phyloP scores from a whole-genome alignment of 805 yeast species.

The Kazachstania africana region DNA sequence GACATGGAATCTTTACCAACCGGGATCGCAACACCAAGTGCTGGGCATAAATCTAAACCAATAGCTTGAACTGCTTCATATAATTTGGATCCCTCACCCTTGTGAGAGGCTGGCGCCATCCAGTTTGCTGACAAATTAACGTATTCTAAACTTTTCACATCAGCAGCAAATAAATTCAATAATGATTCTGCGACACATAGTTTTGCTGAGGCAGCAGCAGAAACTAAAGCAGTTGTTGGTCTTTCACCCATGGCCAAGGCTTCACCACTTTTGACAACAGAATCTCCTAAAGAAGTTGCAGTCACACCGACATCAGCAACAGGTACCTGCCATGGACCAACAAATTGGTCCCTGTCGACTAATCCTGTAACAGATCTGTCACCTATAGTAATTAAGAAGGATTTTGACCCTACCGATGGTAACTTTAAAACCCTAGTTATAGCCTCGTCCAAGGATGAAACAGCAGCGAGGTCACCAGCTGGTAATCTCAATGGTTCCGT shows the following conservation, averaged over 20 bases:
- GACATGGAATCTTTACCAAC: slow-evolving; percentile 99
- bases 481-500: slow-evolving; percentile 47
- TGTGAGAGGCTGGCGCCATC: slow-evolving; percentile 96
- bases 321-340: slow-evolving; percentile 99
- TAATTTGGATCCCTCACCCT: slow-evolving; percentile 88
- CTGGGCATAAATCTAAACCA: slow-evolving; percentile 90
- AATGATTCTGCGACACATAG: slow-evolving; percentile 93
- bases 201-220: slow-evolving; percentile 85
- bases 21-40: slow-evolving; percentile 81
- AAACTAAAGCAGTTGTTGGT: slow-evolving; percentile 79
- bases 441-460: slow-evolving; percentile 46
- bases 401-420: slow-evolving; percentile 92
- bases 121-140: slow-evolving; percentile 92
- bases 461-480: slow-evolving; percentile 25
- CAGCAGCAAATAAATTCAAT: slow-evolving; percentile 81
- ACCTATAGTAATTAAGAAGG: slow-evolving; percentile 93
- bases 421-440: slow-evolving; percentile 71
- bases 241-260: slow-evolving; percentile 96
- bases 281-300: slow-evolving; percentile 74
- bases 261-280: slow-evolving; percentile 73
- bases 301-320: slow-evolving; percentile 98
- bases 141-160: slow-evolving; percentile 58
- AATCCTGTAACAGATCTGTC: slow-evolving; percentile 96
- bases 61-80: slow-evolving; percentile 96
- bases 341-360: slow-evolving; percentile 95